Percentiles rank a stretch among this genome's conserved stretches.
Conservation (phyloP, 129 eudicot genomes). For the Flaveria brownii region DNA sequence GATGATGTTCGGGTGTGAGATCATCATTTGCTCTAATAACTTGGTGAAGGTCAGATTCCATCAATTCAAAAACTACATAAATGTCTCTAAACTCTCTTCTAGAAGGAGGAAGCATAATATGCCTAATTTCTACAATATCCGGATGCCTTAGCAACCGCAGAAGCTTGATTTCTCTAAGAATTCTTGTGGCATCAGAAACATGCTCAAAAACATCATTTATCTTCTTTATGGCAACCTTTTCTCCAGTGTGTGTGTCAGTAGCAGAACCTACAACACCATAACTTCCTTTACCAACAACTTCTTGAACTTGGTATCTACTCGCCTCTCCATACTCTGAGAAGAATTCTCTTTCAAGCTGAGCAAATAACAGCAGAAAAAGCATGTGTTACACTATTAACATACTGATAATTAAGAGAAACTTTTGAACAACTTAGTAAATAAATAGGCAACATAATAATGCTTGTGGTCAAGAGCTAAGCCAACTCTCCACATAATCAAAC, state of each 20-base stretch:
- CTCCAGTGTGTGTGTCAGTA: conserved; percentile 58
- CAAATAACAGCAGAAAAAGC: conserved; percentile 1
- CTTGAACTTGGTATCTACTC: conserved; percentile 67
- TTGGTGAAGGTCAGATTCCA: conserved; percentile 89
- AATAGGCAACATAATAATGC: background rate
- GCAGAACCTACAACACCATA: conserved; percentile 94
- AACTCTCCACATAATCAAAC: background rate
- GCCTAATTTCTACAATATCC: conserved; percentile 78
- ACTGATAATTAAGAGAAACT: too few species aligned
- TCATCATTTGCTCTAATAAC: conserved; percentile 87
- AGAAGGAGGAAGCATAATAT: conserved; percentile 91
- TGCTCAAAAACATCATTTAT: conserved; percentile 85
- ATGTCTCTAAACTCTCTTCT: conserved; percentile 75
- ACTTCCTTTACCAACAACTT: conserved; percentile 88
- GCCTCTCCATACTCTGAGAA: conserved; percentile 89
- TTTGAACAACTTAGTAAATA: background rate
- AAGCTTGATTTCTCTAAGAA: conserved; percentile 80
- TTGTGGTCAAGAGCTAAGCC: background rate
- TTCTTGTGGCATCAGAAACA: conserved; percentile 87
- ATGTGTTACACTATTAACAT: background rate
- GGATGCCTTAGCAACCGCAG: conserved; percentile 81
- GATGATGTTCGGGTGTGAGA: conserved; percentile 85
- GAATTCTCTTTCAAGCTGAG: conserved; percentile 61
- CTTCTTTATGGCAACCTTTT: conserved; percentile 70
- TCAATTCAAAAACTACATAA: conserved; percentile 69